These are phyloP conservation scores for Wolfiporia cocos DNA, from an alignment of 1,284 basidiomycete genomes.

Conservation along the genomic window DNA sequence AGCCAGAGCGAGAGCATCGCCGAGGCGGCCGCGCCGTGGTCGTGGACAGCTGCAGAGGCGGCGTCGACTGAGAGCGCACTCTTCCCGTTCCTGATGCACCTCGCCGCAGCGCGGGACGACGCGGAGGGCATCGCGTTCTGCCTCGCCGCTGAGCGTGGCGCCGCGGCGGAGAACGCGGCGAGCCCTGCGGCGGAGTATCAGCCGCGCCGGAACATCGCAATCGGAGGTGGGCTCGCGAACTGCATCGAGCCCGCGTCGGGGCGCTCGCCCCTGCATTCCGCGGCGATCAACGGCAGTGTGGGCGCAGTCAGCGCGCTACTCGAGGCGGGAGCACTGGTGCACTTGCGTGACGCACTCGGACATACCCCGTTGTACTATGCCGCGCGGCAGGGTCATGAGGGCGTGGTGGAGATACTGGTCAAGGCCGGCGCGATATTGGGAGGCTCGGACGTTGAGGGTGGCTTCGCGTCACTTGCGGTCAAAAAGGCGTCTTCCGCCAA, in stretches of 20 bases:
- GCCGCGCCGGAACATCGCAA: conserved; percentile 18
- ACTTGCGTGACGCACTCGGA: conserved; percentile 70
- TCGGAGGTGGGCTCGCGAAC: conserved; percentile 65
- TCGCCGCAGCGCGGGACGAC: conserved; percentile 71
- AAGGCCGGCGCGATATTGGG: conserved; percentile 71
- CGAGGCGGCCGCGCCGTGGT: conserved; percentile 65
- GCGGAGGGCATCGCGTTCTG: conserved; percentile 55
- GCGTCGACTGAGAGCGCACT: conserved; percentile 61
- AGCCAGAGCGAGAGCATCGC: conserved; percentile 32
- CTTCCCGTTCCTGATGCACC: conserved; percentile 69
- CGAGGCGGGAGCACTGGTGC: conserved; percentile 80
- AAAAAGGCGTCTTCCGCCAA: conserved; percentile 38
- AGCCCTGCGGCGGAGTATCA: conserved; percentile 7
- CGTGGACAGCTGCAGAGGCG: conserved; percentile 69
- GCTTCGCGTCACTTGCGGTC: conserved; percentile 47
- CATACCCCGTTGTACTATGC: conserved; percentile 84
- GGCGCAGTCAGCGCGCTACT: conserved; percentile 57
- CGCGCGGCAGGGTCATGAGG: conserved; percentile 56
- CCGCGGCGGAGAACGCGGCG: conserved; percentile 9
- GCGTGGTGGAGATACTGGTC: conserved; percentile 64
- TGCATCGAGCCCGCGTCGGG: conserved; percentile 64
- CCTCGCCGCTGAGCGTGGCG: conserved; percentile 28
- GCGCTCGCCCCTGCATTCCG: conserved; percentile 76
- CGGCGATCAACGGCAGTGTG: conserved; percentile 64
- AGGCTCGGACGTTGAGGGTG: conserved; percentile 55